These are phyloP conservation scores for Candida sp. DNA, from an alignment of 1,139 yeast species.

Conservation along the genomic window DNA sequence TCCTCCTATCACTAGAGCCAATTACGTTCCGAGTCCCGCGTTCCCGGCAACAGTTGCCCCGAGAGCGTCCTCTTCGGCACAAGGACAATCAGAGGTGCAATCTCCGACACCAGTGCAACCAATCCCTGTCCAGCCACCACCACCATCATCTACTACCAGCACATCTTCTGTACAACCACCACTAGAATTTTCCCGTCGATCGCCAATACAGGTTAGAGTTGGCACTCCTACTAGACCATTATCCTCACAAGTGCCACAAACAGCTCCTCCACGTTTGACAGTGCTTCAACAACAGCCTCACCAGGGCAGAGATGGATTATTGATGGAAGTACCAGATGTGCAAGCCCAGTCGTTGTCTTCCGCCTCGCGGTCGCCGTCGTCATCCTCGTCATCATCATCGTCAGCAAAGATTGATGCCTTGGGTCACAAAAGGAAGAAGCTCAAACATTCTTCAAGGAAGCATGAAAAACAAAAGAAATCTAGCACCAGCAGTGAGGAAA, in stretches of 20 bases:
- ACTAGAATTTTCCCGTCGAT: neutral
- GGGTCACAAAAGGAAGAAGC: neutral
- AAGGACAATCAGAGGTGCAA: no score
- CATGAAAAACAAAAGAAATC: neutral
- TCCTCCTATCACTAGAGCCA: neutral
- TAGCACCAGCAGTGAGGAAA: neutral
- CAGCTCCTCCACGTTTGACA: neutral
- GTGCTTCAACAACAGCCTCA: neutral
- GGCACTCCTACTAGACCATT: neutral
- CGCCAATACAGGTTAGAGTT: neutral
- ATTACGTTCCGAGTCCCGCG: neutral
- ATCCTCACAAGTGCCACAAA: neutral
- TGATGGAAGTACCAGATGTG: neutral
- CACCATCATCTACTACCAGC: neutral
- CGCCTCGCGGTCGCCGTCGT: neutral
- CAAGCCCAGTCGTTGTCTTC: neutral
- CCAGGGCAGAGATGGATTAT: neutral
- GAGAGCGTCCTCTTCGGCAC: neutral
- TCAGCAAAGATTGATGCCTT: neutral
- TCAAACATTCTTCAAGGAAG: neutral
- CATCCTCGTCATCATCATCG: neutral
- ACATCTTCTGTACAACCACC: neutral
- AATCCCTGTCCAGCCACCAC: no score
- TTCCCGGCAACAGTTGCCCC: neutral
- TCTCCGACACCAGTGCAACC: no score